These are phyloP conservation scores for Lasiodiplodia hormozganensis DNA, from an alignment of 2,329 filamentous ascomycete species.

Conservation along the genomic window DNA sequence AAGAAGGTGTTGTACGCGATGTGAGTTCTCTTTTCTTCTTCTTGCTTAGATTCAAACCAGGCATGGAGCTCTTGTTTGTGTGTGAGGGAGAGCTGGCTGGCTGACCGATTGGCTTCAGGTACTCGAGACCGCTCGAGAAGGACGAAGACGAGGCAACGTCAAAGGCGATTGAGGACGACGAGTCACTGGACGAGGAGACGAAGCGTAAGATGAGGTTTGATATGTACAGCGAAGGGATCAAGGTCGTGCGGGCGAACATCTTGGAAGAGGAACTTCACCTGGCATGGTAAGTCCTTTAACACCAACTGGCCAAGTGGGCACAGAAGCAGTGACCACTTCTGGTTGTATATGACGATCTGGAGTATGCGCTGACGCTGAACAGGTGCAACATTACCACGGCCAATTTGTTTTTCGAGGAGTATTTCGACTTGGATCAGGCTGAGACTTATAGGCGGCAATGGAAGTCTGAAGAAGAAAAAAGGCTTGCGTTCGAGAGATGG, in stretches of 20 bases:
- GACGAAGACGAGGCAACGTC: background rate
- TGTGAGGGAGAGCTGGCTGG: background rate
- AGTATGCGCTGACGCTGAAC: background rate
- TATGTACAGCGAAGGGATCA: background rate
- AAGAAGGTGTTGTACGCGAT: background rate
- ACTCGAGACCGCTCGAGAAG: background rate
- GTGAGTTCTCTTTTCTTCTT: background rate
- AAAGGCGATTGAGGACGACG: background rate
- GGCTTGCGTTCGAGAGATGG: slow-evolving; percentile 1
- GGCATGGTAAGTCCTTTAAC: background rate
- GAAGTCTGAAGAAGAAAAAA: background rate
- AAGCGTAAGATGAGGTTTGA: background rate
- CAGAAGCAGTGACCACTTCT: background rate
- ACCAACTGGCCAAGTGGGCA: background rate
- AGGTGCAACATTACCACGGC: background rate
- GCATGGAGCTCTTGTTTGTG: background rate
- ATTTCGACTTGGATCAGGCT: background rate
- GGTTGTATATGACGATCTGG: too few species aligned
- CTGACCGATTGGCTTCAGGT: background rate
- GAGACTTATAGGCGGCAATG: background rate
- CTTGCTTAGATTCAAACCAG: background rate
- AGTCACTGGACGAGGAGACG: slow-evolving; percentile 4
- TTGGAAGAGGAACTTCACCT: background rate
- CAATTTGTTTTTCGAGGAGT: background rate
- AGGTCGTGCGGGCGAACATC: background rate